Conservation (phyloP, 2,329 filamentous ascomycete species). For the Acrocalymma vagum region DNA sequence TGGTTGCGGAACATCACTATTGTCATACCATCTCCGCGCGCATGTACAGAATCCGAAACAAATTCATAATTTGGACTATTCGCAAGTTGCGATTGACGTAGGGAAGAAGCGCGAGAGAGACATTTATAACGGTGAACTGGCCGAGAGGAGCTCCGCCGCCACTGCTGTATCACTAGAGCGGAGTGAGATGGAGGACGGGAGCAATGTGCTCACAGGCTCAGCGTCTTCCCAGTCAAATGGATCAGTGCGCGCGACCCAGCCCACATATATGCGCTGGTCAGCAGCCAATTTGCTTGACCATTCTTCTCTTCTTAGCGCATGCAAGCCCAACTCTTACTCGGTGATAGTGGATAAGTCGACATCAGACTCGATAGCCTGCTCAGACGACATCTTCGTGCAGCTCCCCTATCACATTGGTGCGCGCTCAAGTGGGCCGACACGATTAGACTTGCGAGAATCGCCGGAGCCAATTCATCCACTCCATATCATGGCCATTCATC, state of each 20-base stretch:
- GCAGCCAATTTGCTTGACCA: conserved; percentile 45
- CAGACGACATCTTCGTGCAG: conserved; percentile 38
- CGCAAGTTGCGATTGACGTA: conserved; percentile 42
- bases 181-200: background rate
- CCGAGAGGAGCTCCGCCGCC: background rate
- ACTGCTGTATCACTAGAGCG: too few species aligned
- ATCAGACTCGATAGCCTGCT: conserved; percentile 48
- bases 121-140: conserved; percentile 15
- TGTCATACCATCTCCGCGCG: conserved; percentile 46
- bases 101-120: conserved; percentile 41
- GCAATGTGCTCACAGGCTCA: background rate
- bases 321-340: conserved; percentile 34
- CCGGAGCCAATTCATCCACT: conserved; percentile 44
- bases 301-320: conserved; percentile 33
- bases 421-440: conserved; percentile 3
- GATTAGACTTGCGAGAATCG: conserved; percentile 11
- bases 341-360: conserved; percentile 49
- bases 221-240: background rate
- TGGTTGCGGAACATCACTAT: conserved; percentile 48
- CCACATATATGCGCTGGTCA: conserved; percentile 42
- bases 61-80: conserved; percentile 51
- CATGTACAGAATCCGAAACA: conserved; percentile 38
- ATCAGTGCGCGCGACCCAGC: background rate
- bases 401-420: conserved; percentile 39
- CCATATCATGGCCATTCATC: conserved; percentile 49